These are phyloP conservation scores for Rutidosis leptorrhynchoides DNA, from an alignment of 129 eudicot species.

Conservation along the genomic window DNA sequence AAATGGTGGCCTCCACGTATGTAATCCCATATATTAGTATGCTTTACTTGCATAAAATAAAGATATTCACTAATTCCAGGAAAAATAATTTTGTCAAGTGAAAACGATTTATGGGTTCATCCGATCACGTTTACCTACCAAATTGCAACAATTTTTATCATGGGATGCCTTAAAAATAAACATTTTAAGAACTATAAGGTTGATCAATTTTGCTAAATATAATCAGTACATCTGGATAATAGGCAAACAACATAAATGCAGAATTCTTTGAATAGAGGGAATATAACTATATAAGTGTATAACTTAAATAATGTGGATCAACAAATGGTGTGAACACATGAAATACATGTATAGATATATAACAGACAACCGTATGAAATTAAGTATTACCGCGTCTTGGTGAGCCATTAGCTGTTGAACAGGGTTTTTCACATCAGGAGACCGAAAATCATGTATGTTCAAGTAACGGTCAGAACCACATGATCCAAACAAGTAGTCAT, in stretches of 20 bases:
- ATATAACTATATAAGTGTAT: no score
- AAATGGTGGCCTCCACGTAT: no score
- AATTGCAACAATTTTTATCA: not conserved
- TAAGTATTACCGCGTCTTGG: conserved; percentile 46
- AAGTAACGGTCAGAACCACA: conserved; percentile 77
- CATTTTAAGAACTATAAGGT: not conserved
- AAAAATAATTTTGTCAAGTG: no score
- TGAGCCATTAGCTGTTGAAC: conserved; percentile 66
- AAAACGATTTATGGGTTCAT: not conserved
- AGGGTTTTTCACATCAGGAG: conserved; percentile 48
- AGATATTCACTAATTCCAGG: no score
- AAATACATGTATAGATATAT: not conserved
- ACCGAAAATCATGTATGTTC: conserved; percentile 76
- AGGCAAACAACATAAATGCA: not conserved
- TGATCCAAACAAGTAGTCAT: conserved; percentile 69
- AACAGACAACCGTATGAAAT: not conserved
- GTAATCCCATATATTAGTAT: no score
- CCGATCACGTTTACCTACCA: not conserved
- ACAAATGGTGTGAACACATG: not conserved
- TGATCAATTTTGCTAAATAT: not conserved
- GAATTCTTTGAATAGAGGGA: not conserved
- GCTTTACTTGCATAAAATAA: no score
- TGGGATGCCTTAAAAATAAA: not conserved
- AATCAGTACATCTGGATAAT: not conserved
- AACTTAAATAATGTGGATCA: not conserved